phyloP scores from a whole-genome alignment of 106 monocot species.

The Xerophyta viscosa region DNA sequence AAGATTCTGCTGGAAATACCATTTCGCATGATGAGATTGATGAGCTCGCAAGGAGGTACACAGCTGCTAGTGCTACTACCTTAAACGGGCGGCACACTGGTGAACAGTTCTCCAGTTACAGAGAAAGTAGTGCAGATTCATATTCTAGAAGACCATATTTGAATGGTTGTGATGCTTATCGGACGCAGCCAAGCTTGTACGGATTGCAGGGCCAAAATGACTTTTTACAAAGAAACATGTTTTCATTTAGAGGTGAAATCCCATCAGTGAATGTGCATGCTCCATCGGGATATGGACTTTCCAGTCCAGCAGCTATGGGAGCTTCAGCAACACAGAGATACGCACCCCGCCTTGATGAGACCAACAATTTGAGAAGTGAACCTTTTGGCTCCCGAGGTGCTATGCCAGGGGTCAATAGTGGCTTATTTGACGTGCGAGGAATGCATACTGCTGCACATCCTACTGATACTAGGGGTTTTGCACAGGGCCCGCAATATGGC shows the following conservation, averaged over 20 bases:
- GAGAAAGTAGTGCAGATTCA: constrained; percentile 5
- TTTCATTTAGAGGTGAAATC: constrained; percentile 9
- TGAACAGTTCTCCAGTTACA: constrained; percentile 6
- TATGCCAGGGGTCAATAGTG: constrained; percentile 1
- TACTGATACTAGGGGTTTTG: too few species aligned
- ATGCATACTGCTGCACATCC: too few species aligned
- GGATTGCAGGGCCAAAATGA: constrained; percentile 11
- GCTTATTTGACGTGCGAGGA: too few species aligned
- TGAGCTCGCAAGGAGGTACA: constrained; percentile 25
- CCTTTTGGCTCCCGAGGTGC: not conserved
- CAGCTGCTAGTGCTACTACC: not conserved
- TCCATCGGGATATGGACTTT: constrained; percentile 14
- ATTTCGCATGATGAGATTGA: constrained; percentile 7
- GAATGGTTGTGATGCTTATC: constrained; percentile 3
- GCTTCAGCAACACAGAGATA: constrained; percentile 40
- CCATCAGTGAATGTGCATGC: not conserved
- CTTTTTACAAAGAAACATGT: constrained; percentile 2
- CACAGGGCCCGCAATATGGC: too few species aligned
- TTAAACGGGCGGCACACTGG: constrained; percentile 6
- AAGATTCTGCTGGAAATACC: not conserved
- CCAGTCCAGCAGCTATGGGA: constrained; percentile 6
- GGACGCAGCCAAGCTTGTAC: constrained; percentile 7
- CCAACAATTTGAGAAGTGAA: constrained; percentile 14
- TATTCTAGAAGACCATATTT: not conserved
- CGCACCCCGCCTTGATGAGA: constrained; percentile 52